Base-by-base conservation (phyloP, 73 alveolate species). In the Blepharisma stoltei region DNA sequence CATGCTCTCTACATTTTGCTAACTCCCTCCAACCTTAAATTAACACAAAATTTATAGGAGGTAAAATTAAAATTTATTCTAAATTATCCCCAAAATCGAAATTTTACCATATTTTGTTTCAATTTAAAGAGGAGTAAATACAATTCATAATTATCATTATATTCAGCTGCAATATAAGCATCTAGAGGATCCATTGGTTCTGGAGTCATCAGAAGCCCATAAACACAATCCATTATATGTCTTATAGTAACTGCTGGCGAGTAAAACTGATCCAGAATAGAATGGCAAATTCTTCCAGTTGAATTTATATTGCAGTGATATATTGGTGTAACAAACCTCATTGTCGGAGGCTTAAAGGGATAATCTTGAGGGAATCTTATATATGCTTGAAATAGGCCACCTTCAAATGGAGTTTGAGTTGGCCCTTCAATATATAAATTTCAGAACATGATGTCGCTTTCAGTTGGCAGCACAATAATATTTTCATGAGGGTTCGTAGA, bases 181-280 rank as follows among this genome's bases (percentile, higher is more conserved):
- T 45, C 87, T 46, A 80, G 86, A 45, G 87, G 83, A 25, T 60
- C 67, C 6, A 69, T 68, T 11, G 88, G 82, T 23, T 85, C 86
- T 48, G 93, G 96, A 52, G 86, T 80, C 43, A 71, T 54, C 43
- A 89, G 79, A 52, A 89, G 84, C 25, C 92, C 82, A 78, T 85
- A 84, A 55, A 89, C 86, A n/a, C 92, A 87, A 67, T 89, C 84
- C 71, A 89, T 78, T 49, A 89, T 86, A 66, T 87, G 83, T 81
- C 83, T 75, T 14, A 91, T 84, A 79, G 90, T 89, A 54, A 89
- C 83, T 43, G 91, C 91, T 27, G 97, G 97, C 41, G 90, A 75
- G 97, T 97, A 91, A 85, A 82, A 87, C 75, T 86, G 93, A 47
- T 90, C 80, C 78, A 91, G 84, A 6, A 91, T 91, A 78, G 90